Base-by-base conservation (phyloP, 2,329 filamentous ascomycete species). In the Cordyceps cicadae region DNA sequence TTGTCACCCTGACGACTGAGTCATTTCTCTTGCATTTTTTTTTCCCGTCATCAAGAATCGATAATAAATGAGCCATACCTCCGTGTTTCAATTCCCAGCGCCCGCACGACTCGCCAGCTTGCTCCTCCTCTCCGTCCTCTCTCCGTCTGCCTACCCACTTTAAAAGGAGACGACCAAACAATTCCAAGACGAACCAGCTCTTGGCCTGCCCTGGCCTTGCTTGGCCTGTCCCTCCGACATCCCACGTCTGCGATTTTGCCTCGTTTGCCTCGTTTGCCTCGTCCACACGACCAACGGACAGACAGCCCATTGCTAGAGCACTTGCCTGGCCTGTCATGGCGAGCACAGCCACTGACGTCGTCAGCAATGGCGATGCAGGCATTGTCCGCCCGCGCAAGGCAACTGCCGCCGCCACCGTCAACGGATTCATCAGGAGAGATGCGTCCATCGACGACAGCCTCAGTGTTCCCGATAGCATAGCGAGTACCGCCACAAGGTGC, bases 401-500 rank as follows among this genome's bases (percentile, higher is more conserved):
- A 75, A 3, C 51, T 15, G 21, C 21, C 17, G 21, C 21, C 17
- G 37, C 32, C 39, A 6, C 48, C 3, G 11, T 76, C 29, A 6
- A 29, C 29, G 29, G 6, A 4, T 29, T 7, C 57, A 69, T 77
- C 50, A 76, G 75, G 63, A 73, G 71, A 52, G 69, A 68, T 12
- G 75, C 75, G 11, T 66, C 69, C 21, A 67, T 72, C n/a, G 67
- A 62, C 60, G 71, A 76, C 59, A 72, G 70, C 56, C 67, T 72
- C 17, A 70, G 77, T 26, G 59, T 67, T 3, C 66, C 68, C 17
- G 74, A 75, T 41, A 77, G 73, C 37, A 64, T 67, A 4, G 68
- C 67, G 8, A 81, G 78, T 45, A 75, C 71, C 41, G 65, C 75
- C 69, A 80, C 79, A 46, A 81, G 79, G 80, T 79, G 69, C 63